Evolutionary conservation across 306 rosid genomes (phyloP), one percentile per base, ranked within the genome.

Genomic region (Pyrus betulifolia): DNA sequence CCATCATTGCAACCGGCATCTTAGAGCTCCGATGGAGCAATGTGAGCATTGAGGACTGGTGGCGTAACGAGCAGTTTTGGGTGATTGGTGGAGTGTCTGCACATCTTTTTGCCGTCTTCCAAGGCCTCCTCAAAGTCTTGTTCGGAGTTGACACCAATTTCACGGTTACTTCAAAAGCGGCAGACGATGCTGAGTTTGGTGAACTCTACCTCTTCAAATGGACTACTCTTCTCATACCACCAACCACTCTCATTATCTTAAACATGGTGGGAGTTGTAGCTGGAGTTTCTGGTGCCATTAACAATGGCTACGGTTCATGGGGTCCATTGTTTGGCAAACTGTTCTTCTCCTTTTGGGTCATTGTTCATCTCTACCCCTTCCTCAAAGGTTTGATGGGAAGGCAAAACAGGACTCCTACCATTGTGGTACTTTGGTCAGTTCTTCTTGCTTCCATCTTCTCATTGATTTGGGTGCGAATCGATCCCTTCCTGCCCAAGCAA

Each of bases 61-160:
- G 99, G 98, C 91, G 93, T 42, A 90, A 92, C 11, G 97, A 95
- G 86, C 99, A 95, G 78, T 87, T 95, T 78, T 95, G 99, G 99
- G 91, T 95, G 67, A 95, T 91, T 64, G 97, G 98, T 68, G 97
- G 99, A 28, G 97, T 95, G 57, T 92, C 99, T 33, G 91, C 99
- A 21, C 99, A 95, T 78, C 88, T 92, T 40, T 92, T 95, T 65
- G 96, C 97, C 1, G 91, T 95, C 49, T 89, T 95, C 82, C 99
- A 86, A 86, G 99, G 98, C 82, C 88, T 95, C 69, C 97, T 95
- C 75, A 84, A 91, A 83, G 96, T 95, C 75, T 84, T 88, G 38
- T 90, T 80, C 30, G 99, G 99, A 67, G 84, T 87, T 12, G 85
- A 85, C 86, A 81, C 85, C 40, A 86, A 88, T 66, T 89, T 87